Conservation (phyloP, 352 stramenopile species). For the Pythium periplocum region DNA sequence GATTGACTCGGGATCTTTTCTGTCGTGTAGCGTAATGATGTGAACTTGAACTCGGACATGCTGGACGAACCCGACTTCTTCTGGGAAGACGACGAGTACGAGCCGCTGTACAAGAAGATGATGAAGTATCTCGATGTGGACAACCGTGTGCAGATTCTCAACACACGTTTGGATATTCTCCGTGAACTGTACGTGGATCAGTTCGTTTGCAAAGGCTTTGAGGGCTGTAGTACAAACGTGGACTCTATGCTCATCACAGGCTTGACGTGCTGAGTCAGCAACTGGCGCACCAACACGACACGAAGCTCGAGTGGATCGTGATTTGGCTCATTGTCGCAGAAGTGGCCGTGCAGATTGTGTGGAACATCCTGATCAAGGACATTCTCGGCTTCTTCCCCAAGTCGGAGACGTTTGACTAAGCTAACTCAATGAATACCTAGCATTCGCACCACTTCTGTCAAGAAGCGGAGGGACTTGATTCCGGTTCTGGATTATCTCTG, state of each 20-base stretch:
- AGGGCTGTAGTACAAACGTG: not conserved
- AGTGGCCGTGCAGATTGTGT: conserved; percentile 85
- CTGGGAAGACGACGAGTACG: conserved; percentile 92
- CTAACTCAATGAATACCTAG: not conserved
- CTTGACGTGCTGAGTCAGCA: conserved; percentile 91
- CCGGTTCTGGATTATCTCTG: too few relatives aligned
- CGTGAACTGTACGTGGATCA: conserved; percentile 74
- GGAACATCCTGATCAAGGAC: conserved; percentile 88
- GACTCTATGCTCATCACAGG: conserved; percentile 21
- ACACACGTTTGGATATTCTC: conserved; percentile 91
- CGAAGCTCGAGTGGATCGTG: conserved; percentile 91
- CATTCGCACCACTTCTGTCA: too few relatives aligned
- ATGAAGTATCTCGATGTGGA: conserved; percentile 92
- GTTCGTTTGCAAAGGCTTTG: not conserved
- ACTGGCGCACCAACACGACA: conserved; percentile 85
- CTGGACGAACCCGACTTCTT: conserved; percentile 94
- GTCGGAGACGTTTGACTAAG: conserved; percentile 25
- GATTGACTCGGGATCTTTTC: not conserved
- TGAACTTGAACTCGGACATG: conserved; percentile 94
- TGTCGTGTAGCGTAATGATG: conserved; percentile 72
- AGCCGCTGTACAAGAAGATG: conserved; percentile 90
- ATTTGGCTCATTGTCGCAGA: conserved; percentile 92
- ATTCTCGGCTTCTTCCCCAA: conserved; percentile 82
- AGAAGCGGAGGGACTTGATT: too few relatives aligned
- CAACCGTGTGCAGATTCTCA: conserved; percentile 90